Evolutionary conservation across 2,329 filamentous ascomycete genomes (phyloP).

Genomic region (Sporothrix inflata): DNA sequence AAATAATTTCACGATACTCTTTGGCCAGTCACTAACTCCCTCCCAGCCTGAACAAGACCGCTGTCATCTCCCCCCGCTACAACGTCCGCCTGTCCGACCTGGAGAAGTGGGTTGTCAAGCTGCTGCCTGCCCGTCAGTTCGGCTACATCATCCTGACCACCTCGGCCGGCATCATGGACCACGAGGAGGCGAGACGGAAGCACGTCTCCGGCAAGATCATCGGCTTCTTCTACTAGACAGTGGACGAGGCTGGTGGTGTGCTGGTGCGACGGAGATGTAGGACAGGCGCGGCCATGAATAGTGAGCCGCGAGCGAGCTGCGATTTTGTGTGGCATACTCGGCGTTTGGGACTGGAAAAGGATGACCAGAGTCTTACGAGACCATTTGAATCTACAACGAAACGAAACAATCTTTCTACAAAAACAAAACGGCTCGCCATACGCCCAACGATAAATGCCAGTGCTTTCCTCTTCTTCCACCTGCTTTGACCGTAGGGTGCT

Average conservation of each 20-base stretch:
- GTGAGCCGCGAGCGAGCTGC: slow-evolving; percentile 18
- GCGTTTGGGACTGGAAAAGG: slow-evolving; percentile 35
- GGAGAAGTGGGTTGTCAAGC: slow-evolving; percentile 99
- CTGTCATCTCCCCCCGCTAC: slow-evolving; percentile 99
- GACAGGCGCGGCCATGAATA: slow-evolving; percentile 9
- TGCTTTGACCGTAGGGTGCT: not conserved
- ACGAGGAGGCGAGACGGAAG: slow-evolving; percentile 98
- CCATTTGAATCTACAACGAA: slow-evolving; percentile 18
- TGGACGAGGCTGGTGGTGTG: not conserved
- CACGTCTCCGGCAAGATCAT: slow-evolving; percentile 99
- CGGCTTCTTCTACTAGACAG: slow-evolving; percentile 92
- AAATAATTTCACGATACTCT: not conserved
- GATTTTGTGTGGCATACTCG: slow-evolving; percentile 35
- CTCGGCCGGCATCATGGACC: slow-evolving; percentile 99
- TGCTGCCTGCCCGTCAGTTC: slow-evolving; percentile 99
- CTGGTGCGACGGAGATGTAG: slow-evolving; percentile 3
- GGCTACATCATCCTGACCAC: slow-evolving; percentile 99
- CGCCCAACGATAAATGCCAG: slow-evolving; percentile 24
- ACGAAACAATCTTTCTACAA: slow-evolving; percentile 19
- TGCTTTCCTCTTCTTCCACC: slow-evolving; percentile 15
- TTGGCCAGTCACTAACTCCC: not conserved
- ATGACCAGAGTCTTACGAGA: slow-evolving; percentile 26
- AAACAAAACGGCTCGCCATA: not conserved
- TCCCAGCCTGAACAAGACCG: slow-evolving; percentile 84
- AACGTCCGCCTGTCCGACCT: slow-evolving; percentile 97